Percentiles rank a stretch among this genome's conserved stretches.
Conservation (phyloP, 495 filamentous ascomycete species). For the Penicillium chermesinum region DNA sequence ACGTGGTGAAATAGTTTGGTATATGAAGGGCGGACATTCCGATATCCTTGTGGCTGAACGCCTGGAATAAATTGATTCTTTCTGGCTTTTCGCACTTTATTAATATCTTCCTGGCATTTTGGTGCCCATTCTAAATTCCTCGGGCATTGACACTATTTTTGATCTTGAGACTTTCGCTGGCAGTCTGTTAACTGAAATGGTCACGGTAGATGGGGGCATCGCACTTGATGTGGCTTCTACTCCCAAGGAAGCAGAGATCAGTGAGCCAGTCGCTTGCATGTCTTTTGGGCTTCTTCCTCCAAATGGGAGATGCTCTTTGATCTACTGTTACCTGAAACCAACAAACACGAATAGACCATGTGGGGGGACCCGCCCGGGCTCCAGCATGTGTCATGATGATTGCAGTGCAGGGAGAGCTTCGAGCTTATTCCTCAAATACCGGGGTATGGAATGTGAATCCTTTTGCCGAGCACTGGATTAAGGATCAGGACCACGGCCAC, state of each 20-base stretch:
- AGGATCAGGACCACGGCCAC: too few species aligned
- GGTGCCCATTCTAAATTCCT: background rate
- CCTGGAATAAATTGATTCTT: background rate
- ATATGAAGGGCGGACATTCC: constrained; percentile 3
- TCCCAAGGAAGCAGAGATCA: too few species aligned
- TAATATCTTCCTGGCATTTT: background rate
- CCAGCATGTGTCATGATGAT: background rate
- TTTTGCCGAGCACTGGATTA: too few species aligned
- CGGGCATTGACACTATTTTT: background rate
- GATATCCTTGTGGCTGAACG: background rate
- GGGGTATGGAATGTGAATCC: too few species aligned
- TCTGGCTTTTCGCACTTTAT: background rate
- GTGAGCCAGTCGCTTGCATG: too few species aligned
- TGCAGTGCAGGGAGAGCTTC: background rate
- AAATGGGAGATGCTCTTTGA: background rate
- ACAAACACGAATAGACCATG: background rate
- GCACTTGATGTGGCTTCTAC: too few species aligned
- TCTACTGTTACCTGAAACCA: background rate
- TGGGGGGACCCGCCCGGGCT: background rate
- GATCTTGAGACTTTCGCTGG: too few species aligned
- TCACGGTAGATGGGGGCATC: too few species aligned
- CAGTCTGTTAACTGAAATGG: too few species aligned
- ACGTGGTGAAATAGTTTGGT: constrained; percentile 4
- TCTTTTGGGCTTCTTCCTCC: too few species aligned
- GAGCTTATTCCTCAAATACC: too few species aligned